Percentiles rank a stretch among this genome's conserved stretches.
phyloP scores from a whole-genome alignment of 2,329 filamentous ascomycete genomes.

The Achaetomium macrosporum region DNA sequence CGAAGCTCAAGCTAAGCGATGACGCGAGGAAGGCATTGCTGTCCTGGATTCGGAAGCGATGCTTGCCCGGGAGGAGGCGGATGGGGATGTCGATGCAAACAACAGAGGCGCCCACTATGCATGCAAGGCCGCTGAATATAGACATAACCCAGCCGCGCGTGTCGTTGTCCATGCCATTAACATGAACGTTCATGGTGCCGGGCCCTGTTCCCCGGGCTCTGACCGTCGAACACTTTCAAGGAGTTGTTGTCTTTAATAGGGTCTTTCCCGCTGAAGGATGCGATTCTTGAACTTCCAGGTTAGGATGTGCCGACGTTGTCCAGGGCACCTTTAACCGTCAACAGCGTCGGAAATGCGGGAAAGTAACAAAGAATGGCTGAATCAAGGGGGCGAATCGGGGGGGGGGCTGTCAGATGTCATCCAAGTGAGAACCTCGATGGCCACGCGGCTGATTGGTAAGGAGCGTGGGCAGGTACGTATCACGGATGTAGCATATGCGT shows the following conservation, averaged over 20 bases:
- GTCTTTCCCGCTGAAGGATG: no score
- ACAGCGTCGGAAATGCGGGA: background rate
- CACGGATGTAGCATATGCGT: no score
- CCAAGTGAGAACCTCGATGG: conserved; percentile 16
- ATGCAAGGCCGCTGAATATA: conserved; percentile 70
- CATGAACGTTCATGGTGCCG: conserved; percentile 35
- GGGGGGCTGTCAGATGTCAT: background rate
- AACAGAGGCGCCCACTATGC: conserved; percentile 70
- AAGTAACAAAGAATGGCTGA: background rate
- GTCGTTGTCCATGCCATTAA: conserved; percentile 61
- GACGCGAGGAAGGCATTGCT: conserved; percentile 82
- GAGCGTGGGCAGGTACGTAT: no score
- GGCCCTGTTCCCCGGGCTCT: background rate
- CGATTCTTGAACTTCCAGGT: no score
- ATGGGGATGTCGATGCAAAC: conserved; percentile 82
- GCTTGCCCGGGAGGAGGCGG: conserved; percentile 64
- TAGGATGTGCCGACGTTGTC: no score
- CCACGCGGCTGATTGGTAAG: background rate
- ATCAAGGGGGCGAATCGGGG: background rate
- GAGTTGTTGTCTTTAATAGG: no score
- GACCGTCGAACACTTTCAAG: no score
- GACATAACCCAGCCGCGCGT: conserved; percentile 90
- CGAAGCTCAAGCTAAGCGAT: conserved; percentile 87
- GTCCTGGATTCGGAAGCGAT: conserved; percentile 79
- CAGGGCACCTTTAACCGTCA: background rate